Evolutionary conservation across 2,329 filamentous ascomycete genomes (phyloP), one percentile per base, ranked within the genome.

Genomic region (Hymenoscyphus occultus): DNA sequence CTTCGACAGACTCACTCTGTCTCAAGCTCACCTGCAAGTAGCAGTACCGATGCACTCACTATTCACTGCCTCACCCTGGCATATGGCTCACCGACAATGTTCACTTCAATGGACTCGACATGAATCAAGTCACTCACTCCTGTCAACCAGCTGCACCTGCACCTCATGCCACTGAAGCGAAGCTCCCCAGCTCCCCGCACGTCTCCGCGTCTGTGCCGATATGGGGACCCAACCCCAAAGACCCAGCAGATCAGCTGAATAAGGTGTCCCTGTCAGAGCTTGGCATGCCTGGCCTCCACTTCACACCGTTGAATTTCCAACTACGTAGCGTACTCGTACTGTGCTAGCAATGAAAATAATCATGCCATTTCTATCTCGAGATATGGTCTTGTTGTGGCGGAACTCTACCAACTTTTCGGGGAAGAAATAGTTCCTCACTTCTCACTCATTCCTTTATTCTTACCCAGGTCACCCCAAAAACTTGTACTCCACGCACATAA

Each of bases 241-340:
- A n/a, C n/a, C 45, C 45, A 28, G 45, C 45, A 51, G n/a, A 51
- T 51, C 45, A 28, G 45, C 45, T 51, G 45, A 51, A 28, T 51
- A 51, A 51, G 45, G 4, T 12, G 35, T 35, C n/a, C 45, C 45
- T 51, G 5, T 12, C 4, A 6, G 19, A 10, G n/a, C 45, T 22
- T 51, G n/a, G n/a, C n/a, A 51, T 51, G n/a, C 45, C 10, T 51
- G n/a, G 6, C 45, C 7, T 51, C 12, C 45, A 51, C 45, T 4
- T 51, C 45, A 51, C 42, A n/a, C 22, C 45, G 22, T 19, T n/a
- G 45, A 35, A 6, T 7, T 1, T 35, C 35, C 5, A 35, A 6
- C 35, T 10, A 10, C 9, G 32, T 35, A 35, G 22, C 22, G 22
- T 22, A 22, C 22, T 22, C 22, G 22, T 22, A 22, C 22, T 3